phyloP scores from a whole-genome alignment of 2,329 filamentous ascomycete genomes.

The Fusarium stilboides region DNA sequence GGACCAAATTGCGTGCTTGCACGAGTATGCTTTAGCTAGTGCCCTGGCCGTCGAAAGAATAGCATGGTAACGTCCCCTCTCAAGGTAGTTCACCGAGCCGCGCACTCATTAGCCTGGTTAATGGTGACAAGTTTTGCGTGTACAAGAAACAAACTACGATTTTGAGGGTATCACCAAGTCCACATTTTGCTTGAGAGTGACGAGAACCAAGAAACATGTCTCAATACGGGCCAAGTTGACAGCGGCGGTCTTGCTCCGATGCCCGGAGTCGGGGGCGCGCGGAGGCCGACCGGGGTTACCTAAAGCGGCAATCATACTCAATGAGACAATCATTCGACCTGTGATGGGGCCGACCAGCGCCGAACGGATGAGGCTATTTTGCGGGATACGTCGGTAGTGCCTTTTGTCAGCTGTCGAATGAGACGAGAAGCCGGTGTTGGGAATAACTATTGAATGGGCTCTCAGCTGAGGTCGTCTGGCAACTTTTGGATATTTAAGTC shows the following conservation, averaged over 20 bases:
- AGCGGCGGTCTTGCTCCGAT: constrained; percentile 36
- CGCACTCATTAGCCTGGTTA: constrained; percentile 4
- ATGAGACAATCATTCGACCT: constrained; percentile 39
- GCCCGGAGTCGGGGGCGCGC: constrained; percentile 41
- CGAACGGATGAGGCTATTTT: constrained; percentile 43
- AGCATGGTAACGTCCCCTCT: constrained; percentile 18
- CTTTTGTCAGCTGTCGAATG: constrained; percentile 20
- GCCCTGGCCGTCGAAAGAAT: constrained; percentile 9
- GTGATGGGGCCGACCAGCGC: constrained; percentile 27
- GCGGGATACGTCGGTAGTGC: constrained; percentile 41
- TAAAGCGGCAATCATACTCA: constrained; percentile 31
- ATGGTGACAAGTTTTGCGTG: neutral
- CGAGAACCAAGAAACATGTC: neutral
- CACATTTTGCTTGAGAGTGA: neutral
- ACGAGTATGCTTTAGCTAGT: constrained; percentile 26
- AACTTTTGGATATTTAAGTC: neutral
- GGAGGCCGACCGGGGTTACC: constrained; percentile 45
- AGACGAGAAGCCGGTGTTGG: constrained; percentile 15
- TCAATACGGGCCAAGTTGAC: neutral
- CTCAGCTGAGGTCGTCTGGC: neutral
- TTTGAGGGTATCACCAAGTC: neutral
- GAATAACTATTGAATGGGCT: constrained; percentile 1
- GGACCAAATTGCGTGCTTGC: constrained; percentile 49
- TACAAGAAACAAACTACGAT: neutral
- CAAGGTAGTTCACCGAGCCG: constrained; percentile 7